Evolutionary conservation across 306 rosid species (phyloP), one percentile per base, ranked within the genome.

Genomic region (Clitoria ternatea): DNA sequence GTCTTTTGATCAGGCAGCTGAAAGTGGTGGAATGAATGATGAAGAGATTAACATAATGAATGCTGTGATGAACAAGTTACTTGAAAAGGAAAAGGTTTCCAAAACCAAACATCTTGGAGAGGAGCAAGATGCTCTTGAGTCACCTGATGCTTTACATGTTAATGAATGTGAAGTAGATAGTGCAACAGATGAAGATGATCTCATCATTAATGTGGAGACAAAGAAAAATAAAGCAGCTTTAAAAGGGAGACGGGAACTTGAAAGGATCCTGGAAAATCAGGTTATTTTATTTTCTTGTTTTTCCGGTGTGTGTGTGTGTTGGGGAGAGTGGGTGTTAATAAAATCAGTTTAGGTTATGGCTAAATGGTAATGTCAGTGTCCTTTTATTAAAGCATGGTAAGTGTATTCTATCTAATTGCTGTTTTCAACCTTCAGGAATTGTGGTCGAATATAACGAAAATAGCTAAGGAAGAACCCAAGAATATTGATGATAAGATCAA

Each of bases 41-140:
- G 86, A 87, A 55, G 98, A 93, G 82, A 75, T 90, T 54, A 64
- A 62, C 42, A 73, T 88, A 55, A 93, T 93, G 97, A 87, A 82
- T 61, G 72, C 82, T 22, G 97, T 93, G 43, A 82, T 93, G 92
- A 85, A 60, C 71, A 87, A 74, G 80, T 80, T 93, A 70, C 42
- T 93, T 18, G 82, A 80, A 74, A 85, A 69, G 59, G 82, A 84
- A 68, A 81, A 80, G 7, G 49, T 42, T 66, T 79, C 83, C 23
- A 10, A 19, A 45, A 2, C 56, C 45, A 67, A 39, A 73, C 48
- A 36, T 40, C 27, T 55, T 27, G 80, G 33, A 40, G 75, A 72
- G 43, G 29, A 57, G 68, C 73, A 45, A 52, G 52, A 73, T 60
- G 70, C 78, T 2, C 20, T 54, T 56, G 76, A 48, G 22, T 60